Percentiles rank a stretch among this genome's conserved stretches.
Conservation (phyloP, 805 yeast genomes). For the Ogataea pilisensis region DNA sequence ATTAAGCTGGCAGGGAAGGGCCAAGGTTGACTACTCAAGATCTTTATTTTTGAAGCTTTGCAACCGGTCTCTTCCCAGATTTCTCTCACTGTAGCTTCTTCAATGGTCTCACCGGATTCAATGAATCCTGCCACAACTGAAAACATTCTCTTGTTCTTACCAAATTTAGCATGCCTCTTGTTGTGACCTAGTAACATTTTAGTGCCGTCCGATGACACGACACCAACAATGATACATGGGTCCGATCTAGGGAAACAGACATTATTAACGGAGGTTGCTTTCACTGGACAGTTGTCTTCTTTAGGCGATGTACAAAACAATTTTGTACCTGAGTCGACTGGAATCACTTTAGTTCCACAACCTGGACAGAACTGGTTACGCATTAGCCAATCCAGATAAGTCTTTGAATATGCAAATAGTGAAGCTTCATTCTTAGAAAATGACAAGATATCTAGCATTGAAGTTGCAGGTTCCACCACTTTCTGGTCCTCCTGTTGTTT, state of each 20-base stretch:
- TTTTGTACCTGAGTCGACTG: slow-evolving; percentile 67
- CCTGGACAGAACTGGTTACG: slow-evolving; percentile 80
- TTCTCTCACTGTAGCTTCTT: slow-evolving; percentile 82
- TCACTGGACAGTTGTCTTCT: slow-evolving; percentile 33
- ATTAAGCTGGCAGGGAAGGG: slow-evolving; percentile 92
- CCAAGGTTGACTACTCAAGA: slow-evolving; percentile 90
- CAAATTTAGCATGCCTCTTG: slow-evolving; percentile 47
- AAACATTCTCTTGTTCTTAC: slow-evolving; percentile 44
- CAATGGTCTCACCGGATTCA: slow-evolving; percentile 93
- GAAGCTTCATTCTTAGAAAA: slow-evolving; percentile 48
- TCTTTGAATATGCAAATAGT: slow-evolving; percentile 73
- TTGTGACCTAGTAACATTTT: slow-evolving; percentile 69
- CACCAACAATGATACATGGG: slow-evolving; percentile 79
- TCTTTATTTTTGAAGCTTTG: slow-evolving; percentile 48
- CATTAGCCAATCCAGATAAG: slow-evolving; percentile 79
- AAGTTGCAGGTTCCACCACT: neutral
- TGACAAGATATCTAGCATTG: slow-evolving; percentile 21
- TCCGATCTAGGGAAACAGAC: slow-evolving; percentile 91
- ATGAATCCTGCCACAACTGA: slow-evolving; percentile 92
- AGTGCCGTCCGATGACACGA: slow-evolving; percentile 55
- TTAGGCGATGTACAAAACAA: slow-evolving; percentile 42
- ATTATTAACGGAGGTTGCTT: slow-evolving; percentile 54
- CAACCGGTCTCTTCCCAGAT: slow-evolving; percentile 97
- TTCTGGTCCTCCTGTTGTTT: neutral
- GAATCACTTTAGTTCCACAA: slow-evolving; percentile 65